Conservation (phyloP, 345 rosid genomes). For the Euphorbia peplus region DNA sequence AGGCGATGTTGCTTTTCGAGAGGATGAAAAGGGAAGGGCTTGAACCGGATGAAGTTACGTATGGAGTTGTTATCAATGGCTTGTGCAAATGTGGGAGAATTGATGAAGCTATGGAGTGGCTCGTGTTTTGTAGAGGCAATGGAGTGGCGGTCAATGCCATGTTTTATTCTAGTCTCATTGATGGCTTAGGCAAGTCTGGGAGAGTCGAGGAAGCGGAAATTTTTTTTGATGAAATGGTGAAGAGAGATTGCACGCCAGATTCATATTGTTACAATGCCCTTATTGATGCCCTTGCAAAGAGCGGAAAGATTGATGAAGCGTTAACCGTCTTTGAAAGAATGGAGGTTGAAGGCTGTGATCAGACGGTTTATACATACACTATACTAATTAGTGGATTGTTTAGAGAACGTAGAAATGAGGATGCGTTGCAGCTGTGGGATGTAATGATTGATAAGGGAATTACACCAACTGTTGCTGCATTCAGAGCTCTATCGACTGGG, state of each 20-base stretch:
- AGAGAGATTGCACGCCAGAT: conserved; percentile 60
- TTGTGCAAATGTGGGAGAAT: conserved; percentile 74
- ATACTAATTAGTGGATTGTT: conserved; percentile 63
- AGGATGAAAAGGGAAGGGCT: no score
- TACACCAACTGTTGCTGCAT: conserved; percentile 77
- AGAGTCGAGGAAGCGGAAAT: conserved; percentile 68
- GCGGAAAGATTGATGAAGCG: conserved; percentile 63
- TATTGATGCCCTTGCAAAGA: conserved; percentile 61
- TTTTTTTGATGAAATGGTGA: conserved; percentile 70
- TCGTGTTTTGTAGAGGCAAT: conserved; percentile 42
- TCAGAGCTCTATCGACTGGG: no score
- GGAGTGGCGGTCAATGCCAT: conserved; percentile 59
- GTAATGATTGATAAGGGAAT: conserved; percentile 82
- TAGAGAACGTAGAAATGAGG: conserved; percentile 64
- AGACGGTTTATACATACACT: no score
- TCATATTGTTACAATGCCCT: conserved; percentile 80
- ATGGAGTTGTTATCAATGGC: conserved; percentile 61
- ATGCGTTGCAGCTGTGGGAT: conserved; percentile 75
- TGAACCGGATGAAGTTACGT: no score
- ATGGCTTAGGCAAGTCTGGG: conserved; percentile 85
- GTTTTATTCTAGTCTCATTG: conserved; percentile 73
- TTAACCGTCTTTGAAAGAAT: no score
- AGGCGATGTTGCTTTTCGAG: conserved; percentile 57
- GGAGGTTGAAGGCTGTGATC: no score
- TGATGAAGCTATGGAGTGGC: conserved; percentile 61